phyloP scores from a whole-genome alignment of 108 stramenopile species.

The Pseudonitzschia multistriata region DNA sequence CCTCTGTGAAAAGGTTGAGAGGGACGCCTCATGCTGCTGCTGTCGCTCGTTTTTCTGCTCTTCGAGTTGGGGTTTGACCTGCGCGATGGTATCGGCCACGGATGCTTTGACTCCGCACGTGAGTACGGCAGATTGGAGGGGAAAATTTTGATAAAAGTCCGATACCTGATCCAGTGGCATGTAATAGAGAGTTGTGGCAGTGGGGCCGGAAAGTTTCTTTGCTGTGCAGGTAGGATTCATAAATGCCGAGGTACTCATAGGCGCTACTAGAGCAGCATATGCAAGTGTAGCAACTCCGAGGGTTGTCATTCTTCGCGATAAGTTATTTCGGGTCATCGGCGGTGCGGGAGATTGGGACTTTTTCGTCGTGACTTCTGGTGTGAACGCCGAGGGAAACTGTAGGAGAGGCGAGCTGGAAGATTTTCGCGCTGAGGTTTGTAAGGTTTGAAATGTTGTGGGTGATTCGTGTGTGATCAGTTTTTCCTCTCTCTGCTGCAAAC shows the following conservation, averaged over 20 bases:
- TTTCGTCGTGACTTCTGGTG: background rate
- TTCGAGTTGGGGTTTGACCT: conserved; percentile 18
- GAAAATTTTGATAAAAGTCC: conserved; percentile 29
- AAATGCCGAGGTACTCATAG: background rate
- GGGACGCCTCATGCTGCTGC: background rate
- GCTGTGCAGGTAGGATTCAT: no score
- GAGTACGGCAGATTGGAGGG: conserved; percentile 23
- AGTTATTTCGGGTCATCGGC: background rate
- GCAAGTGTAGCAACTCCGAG: background rate
- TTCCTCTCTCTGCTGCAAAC: background rate
- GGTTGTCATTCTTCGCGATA: background rate
- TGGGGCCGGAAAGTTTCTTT: background rate
- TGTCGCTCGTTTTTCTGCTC: background rate
- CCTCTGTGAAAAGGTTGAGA: no score
- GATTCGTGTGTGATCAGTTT: background rate
- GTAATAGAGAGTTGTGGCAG: background rate
- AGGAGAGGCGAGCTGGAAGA: background rate
- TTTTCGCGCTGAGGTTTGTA: no score
- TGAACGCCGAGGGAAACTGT: background rate
- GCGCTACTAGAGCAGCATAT: background rate
- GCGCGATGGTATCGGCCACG: conserved; percentile 37
- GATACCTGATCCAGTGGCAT: conserved; percentile 12
- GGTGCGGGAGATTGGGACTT: background rate
- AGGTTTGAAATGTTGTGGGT: no score
- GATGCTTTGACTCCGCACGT: conserved; percentile 39